phyloP scores from a whole-genome alignment of 768 basidiomycete species.

The Pleurotus cornucopiae region DNA sequence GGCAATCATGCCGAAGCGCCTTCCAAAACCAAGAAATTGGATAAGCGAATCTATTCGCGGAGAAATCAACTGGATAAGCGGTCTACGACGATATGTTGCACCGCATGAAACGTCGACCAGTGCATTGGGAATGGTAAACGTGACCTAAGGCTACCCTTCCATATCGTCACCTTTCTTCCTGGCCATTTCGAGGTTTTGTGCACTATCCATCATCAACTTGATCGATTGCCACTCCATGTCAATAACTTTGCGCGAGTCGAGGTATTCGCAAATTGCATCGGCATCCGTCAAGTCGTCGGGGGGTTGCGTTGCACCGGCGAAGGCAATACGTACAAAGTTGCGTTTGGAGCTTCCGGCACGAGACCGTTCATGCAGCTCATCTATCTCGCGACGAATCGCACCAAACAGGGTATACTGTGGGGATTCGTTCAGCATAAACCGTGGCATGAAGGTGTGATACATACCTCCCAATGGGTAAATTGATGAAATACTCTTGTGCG shows the following conservation, averaged over 20 bases:
- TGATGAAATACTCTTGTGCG: constrained; percentile 66
- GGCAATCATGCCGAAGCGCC: too few relatives aligned
- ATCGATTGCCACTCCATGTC: constrained; percentile 67
- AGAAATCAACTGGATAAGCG: too few relatives aligned
- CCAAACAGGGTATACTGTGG: constrained; percentile 63
- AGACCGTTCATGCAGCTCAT: constrained; percentile 30
- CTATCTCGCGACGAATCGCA: constrained; percentile 52
- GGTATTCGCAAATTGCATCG: constrained; percentile 80
- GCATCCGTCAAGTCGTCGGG: constrained; percentile 68
- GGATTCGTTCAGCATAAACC: neutral
- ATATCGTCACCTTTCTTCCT: constrained; percentile 43
- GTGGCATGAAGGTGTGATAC: constrained; percentile 14
- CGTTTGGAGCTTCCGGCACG: constrained; percentile 28
- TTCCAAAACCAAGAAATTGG: too few relatives aligned
- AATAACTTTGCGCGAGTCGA: constrained; percentile 66
- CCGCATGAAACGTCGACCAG: too few relatives aligned
- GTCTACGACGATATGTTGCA: too few relatives aligned
- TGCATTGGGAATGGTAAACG: neutral
- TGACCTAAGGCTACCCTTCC: neutral
- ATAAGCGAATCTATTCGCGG: too few relatives aligned
- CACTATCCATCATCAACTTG: constrained; percentile 70
- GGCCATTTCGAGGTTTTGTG: constrained; percentile 56
- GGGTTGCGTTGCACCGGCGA: constrained; percentile 47
- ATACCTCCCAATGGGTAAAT: constrained; percentile 83
- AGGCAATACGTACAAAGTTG: constrained; percentile 58